Evolutionary conservation across 164 flowering plant genomes (phyloP), one percentile per base, ranked within the genome.

Genomic region (Annona squamosa): DNA sequence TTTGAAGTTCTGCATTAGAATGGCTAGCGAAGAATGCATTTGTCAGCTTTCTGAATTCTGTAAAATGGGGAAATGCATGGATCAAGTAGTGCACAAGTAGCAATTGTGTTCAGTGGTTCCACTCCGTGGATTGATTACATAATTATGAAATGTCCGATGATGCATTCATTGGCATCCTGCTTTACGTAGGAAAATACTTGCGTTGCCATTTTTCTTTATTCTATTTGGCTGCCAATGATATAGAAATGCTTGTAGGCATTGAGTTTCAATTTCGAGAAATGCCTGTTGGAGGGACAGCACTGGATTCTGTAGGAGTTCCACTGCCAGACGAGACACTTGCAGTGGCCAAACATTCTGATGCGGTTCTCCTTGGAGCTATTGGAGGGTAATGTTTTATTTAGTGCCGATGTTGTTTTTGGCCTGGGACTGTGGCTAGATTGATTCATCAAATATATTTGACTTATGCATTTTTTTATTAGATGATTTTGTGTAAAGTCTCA

Each of bases 281-380:
- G 94, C 95, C 89, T 3, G 72, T 94, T 79, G 98, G 98, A 43
- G 99, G 99, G 67, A 83, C 89, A 67, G 98, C 99, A 0, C 75
- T 93, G 59, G 99, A 95, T 84, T 83, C 86, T 73, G 82, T 85
- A 1, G 98, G 99, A 64, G 97, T 93, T 76, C 99, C 99, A 3
- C 86, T 95, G 75, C 99, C 99, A 0, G 89, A 91, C 41, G 97
- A 93, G 83, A 95, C 99, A 59, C 91, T 94, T 71, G 81, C 83
- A 0, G 80, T 76, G 1, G 98, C 99, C 1, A 87, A 86, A 81
- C 81, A 83, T 69, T 90, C 97, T 4, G 94, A 91, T 85, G 97
- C 97, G 0, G 84, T 95, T 81, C 98, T 95, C 77, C 97, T 95
- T 61, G 99, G 98, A 72, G 97, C 99, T 1, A 95, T 95, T 82